phyloP scores from a whole-genome alignment of 1,139 yeast genomes.

The Hyphopichia fennica region DNA sequence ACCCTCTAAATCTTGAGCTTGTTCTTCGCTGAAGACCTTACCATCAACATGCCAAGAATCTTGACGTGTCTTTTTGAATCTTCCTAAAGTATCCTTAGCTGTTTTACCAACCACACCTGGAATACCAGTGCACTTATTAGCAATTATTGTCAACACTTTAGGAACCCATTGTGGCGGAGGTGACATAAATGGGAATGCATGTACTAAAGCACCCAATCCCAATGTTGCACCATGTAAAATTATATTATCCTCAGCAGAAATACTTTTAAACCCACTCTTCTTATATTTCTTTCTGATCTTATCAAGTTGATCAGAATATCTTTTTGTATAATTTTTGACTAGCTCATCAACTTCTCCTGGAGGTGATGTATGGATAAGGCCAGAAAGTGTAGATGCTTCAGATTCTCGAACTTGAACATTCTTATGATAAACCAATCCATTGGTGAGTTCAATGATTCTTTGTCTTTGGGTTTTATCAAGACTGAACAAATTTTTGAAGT shows the following conservation, averaged over 20 bases:
- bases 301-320: slow-evolving; percentile 32
- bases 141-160: slow-evolving; percentile 63
- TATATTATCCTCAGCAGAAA: slow-evolving; percentile 42
- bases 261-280: slow-evolving; percentile 28
- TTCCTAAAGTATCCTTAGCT: slow-evolving; percentile 79
- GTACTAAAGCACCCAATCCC: slow-evolving; percentile 84
- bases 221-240: slow-evolving; percentile 82
- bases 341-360: slow-evolving; percentile 48
- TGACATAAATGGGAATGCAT: slow-evolving; percentile 86
- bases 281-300: slow-evolving; percentile 30
- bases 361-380: slow-evolving; percentile 78
- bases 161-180: slow-evolving; percentile 97
- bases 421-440: slow-evolving; percentile 58
- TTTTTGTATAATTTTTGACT: slow-evolving; percentile 22
- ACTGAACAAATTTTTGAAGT: slow-evolving; percentile 66
- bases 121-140: slow-evolving; percentile 66
- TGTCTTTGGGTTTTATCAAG: slow-evolving; percentile 51
- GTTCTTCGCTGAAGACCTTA: slow-evolving; percentile 70
- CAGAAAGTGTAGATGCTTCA: slow-evolving; percentile 76
- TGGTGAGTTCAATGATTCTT: slow-evolving; percentile 53
- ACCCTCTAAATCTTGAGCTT: slow-evolving; percentile 90
- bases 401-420: slow-evolving; percentile 74
- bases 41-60: slow-evolving; percentile 97
- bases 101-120: slow-evolving; percentile 82
- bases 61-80: slow-evolving; percentile 87